Evolutionary conservation across 2,329 filamentous ascomycete genomes (phyloP).

Genomic region (Trichoderma oligosporum): DNA sequence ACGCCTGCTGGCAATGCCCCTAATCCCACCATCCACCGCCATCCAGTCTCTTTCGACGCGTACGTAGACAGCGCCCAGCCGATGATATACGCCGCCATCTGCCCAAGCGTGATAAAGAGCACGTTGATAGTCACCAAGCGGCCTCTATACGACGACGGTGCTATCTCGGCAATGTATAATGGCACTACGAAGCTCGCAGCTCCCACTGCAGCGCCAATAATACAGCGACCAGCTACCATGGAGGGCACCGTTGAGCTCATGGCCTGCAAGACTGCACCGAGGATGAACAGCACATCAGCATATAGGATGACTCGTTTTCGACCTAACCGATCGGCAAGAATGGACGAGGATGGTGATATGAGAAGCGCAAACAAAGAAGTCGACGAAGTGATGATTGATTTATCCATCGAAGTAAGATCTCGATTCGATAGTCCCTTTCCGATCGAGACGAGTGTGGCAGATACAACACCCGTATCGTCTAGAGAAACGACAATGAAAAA

Average conservation of each 20-base stretch:
- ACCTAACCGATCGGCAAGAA: conserved; percentile 60
- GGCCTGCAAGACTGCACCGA: conserved; percentile 65
- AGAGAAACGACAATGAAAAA: neutral
- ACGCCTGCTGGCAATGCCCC: conserved; percentile 72
- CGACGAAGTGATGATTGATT: conserved; percentile 66
- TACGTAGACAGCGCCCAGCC: conserved; percentile 70
- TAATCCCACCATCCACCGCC: conserved; percentile 89
- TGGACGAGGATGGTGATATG: conserved; percentile 59
- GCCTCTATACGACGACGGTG: conserved; percentile 72
- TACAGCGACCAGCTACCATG: conserved; percentile 65
- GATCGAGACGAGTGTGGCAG: conserved; percentile 63
- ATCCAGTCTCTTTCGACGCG: conserved; percentile 55
- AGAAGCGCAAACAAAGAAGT: conserved; percentile 64
- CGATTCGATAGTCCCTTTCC: conserved; percentile 55
- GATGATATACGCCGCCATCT: conserved; percentile 81
- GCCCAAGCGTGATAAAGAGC: conserved; percentile 80
- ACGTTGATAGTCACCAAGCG: conserved; percentile 77
- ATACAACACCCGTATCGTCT: conserved; percentile 68
- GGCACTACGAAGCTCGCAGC: conserved; percentile 79
- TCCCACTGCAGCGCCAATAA: conserved; percentile 71
- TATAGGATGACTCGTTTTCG: conserved; percentile 60
- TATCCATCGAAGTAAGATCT: conserved; percentile 59
- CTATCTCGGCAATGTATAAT: conserved; percentile 82
- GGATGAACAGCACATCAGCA: conserved; percentile 63
- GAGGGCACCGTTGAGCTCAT: conserved; percentile 50